phyloP scores from a whole-genome alignment of 805 yeast species.

The Kurtzmaniella fragi region DNA sequence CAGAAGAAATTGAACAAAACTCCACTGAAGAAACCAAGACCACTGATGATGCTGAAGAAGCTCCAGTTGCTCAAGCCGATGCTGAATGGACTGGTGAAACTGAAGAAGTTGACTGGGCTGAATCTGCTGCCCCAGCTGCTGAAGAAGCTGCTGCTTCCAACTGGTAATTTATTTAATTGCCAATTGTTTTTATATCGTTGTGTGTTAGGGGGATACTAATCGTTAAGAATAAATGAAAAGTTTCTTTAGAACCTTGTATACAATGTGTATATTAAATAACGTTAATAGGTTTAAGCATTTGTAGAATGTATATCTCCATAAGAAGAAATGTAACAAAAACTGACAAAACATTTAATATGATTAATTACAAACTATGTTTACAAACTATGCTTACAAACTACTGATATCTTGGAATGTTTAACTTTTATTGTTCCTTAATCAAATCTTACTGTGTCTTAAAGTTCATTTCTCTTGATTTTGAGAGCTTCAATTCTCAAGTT shows the following conservation, averaged over 20 bases:
- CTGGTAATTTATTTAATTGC: conserved; percentile 29
- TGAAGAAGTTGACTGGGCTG: conserved; percentile 65
- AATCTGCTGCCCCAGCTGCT: conserved; percentile 52
- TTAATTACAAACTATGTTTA: neutral
- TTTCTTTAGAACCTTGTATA: conserved; percentile 8
- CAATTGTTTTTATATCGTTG: conserved; percentile 4
- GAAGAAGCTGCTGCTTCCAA: conserved; percentile 69
- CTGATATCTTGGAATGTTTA: no score
- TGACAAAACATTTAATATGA: neutral
- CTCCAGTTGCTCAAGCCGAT: conserved; percentile 58
- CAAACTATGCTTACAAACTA: no score
- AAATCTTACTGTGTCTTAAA: no score
- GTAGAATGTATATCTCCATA: neutral
- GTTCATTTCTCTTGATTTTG: no score
- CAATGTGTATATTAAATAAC: neutral
- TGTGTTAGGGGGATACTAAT: conserved; percentile 11
- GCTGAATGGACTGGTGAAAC: conserved; percentile 54
- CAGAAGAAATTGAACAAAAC: conserved; percentile 93
- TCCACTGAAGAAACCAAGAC: conserved; percentile 51
- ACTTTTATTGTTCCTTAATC: no score
- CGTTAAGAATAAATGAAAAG: conserved; percentile 10
- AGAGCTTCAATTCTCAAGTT: no score
- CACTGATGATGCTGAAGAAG: conserved; percentile 55
- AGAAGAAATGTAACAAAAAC: neutral
- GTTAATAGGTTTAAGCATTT: neutral